Evolutionary conservation across 176 grass and related monocot genomes (phyloP).

Genomic region (Carex pumila): DNA sequence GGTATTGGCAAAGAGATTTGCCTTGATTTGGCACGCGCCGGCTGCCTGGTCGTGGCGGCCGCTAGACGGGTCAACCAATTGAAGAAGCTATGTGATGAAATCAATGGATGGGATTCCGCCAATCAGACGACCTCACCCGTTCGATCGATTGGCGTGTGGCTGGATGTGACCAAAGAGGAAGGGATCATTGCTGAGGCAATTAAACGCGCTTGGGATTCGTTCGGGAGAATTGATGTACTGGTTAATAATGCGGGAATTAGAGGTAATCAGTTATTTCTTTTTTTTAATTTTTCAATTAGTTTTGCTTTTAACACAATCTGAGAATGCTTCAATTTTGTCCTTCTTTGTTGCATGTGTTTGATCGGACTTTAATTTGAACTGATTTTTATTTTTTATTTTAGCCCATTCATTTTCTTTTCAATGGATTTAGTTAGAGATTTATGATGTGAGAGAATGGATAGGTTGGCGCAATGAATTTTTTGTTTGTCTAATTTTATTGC

Average conservation of each 20-base stretch:
- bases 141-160: constrained; percentile 18
- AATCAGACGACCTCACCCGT: background rate
- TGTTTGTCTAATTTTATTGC: background rate
- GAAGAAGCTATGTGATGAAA: constrained; percentile 29
- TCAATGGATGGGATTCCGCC: constrained; percentile 14
- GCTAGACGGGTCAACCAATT: constrained; percentile 28
- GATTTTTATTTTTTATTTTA: background rate
- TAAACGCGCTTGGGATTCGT: constrained; percentile 28
- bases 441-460: background rate
- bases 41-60: constrained; percentile 30
- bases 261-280: constrained; percentile 6
- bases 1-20: constrained; percentile 36
- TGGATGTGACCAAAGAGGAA: constrained; percentile 32
- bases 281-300: background rate
- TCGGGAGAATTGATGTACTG: constrained; percentile 36
- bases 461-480: background rate
- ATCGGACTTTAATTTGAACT: background rate
- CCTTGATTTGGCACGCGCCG: constrained; percentile 29
- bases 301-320: background rate
- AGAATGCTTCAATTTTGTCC: background rate
- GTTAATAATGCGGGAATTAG: constrained; percentile 42
- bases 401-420: background rate
- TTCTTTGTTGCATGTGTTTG: background rate
- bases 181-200: constrained; percentile 27
- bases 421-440: background rate